These are phyloP conservation scores for Leucosporidium creatinivorum DNA, from an alignment of 768 basidiomycete genomes.

Conservation along the genomic window DNA sequence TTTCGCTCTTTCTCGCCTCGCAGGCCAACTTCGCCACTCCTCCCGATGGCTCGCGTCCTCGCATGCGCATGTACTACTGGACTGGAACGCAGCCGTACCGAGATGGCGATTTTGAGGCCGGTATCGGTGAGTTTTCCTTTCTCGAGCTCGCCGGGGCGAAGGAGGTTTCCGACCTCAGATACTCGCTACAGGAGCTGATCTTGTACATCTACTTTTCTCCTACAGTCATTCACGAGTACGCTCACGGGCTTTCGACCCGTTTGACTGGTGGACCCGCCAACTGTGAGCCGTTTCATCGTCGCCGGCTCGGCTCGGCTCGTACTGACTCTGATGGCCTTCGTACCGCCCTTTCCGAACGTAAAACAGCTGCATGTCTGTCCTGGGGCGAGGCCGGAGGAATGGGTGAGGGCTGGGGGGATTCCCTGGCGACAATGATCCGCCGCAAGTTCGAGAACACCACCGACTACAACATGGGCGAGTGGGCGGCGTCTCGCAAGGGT, in stretches of 20 bases:
- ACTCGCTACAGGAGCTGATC: not conserved
- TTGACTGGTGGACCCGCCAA: constrained; percentile 67
- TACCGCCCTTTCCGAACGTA: not conserved
- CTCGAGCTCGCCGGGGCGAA: not conserved
- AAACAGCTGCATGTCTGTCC: constrained; percentile 49
- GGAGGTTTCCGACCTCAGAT: no score
- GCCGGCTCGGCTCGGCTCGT: constrained; percentile 42
- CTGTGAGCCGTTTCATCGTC: not conserved
- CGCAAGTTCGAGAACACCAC: constrained; percentile 41
- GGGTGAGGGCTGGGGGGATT: constrained; percentile 59
- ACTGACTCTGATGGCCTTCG: constrained; percentile 3
- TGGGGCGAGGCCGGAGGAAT: constrained; percentile 96
- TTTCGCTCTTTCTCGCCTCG: constrained; percentile 40
- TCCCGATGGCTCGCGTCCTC: constrained; percentile 41
- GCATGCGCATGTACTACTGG: constrained; percentile 59
- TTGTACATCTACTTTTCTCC: no score
- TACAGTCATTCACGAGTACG: constrained; percentile 55
- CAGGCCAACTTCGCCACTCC: constrained; percentile 68
- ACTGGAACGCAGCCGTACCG: constrained; percentile 80
- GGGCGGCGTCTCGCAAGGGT: constrained; percentile 53
- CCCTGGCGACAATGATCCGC: constrained; percentile 62
- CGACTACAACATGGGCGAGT: constrained; percentile 61
- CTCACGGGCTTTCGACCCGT: constrained; percentile 86
- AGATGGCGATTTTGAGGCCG: constrained; percentile 92
- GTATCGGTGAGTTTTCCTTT: constrained; percentile 52